These are phyloP conservation scores for Lepidopterella palustris DNA, from an alignment of 495 filamentous ascomycete species.

Conservation along the genomic window DNA sequence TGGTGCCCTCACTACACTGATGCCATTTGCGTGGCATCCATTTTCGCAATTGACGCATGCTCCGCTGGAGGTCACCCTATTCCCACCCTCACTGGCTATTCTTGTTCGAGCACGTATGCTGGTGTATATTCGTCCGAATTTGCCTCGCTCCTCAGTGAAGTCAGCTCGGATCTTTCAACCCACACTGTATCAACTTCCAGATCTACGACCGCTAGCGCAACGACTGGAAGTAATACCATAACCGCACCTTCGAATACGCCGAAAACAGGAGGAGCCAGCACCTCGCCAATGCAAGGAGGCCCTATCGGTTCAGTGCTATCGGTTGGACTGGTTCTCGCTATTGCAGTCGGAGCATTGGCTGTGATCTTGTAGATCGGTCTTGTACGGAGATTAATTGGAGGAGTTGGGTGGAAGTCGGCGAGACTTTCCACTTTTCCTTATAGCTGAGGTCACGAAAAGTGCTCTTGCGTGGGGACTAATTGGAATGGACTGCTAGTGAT, in stretches of 20 bases:
- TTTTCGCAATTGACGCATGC: background rate
- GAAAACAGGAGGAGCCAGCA: background rate
- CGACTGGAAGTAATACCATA: background rate
- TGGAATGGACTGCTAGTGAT: no score
- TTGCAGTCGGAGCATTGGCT: conserved; percentile 5
- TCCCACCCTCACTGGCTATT: conserved; percentile 6
- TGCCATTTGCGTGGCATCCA: conserved; percentile 8
- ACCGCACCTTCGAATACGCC: background rate
- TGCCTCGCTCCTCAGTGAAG: conserved; percentile 6
- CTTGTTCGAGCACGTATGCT: background rate
- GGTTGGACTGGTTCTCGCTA: background rate
- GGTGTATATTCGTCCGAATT: background rate
- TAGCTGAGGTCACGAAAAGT: no score
- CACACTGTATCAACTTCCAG: no score
- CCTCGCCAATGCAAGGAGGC: background rate
- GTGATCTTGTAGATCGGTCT: conserved; percentile 5
- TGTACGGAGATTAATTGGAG: no score
- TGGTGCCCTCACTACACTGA: conserved; percentile 9
- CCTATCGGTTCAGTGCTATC: background rate
- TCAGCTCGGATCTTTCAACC: background rate
- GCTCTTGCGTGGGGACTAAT: no score
- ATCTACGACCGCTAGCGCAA: background rate
- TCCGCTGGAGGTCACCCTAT: background rate
- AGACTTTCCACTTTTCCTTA: no score
- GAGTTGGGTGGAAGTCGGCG: no score